These are phyloP conservation scores for Lavandula angustifolia DNA, from an alignment of 257 asterid species.

Conservation along the genomic window DNA sequence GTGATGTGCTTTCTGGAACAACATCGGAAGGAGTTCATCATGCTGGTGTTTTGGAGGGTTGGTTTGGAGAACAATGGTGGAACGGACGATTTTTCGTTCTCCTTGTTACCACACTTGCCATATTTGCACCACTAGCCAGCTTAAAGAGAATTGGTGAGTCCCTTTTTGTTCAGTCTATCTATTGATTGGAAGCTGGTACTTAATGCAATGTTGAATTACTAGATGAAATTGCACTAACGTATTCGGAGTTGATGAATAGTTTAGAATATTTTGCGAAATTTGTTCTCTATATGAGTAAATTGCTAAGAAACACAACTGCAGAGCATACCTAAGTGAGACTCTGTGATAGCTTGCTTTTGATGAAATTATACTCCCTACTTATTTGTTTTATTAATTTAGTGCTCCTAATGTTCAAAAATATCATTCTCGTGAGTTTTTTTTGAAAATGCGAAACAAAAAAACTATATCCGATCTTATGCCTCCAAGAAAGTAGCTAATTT, in stretches of 20 bases:
- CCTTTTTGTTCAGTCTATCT: conserved; percentile 17
- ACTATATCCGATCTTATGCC: not conserved
- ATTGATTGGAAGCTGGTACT: conserved; percentile 2
- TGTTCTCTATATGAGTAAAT: conserved; percentile 24
- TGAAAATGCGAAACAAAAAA: conserved; percentile 15
- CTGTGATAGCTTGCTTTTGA: not conserved
- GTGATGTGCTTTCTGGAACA: conserved; percentile 98
- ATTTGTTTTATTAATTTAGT: not conserved
- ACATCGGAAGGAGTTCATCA: conserved; percentile 81
- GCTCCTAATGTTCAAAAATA: not conserved
- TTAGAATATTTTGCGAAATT: conserved; percentile 15
- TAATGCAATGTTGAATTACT: conserved; percentile 18
- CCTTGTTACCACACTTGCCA: conserved; percentile 65
- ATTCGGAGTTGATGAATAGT: conserved; percentile 16
- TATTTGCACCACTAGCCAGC: conserved; percentile 94
- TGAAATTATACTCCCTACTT: not conserved
- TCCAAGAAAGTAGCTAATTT: not conserved
- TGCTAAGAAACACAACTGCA: no score
- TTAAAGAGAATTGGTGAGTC: conserved; percentile 87
- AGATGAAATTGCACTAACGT: conserved; percentile 13
- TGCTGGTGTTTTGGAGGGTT: conserved; percentile 92
- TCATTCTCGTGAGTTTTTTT: not conserved
- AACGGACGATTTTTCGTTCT: conserved; percentile 73
- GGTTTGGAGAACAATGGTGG: conserved; percentile 98
- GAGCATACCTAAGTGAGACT: conserved; percentile 4